Conservation (phyloP, 2,329 filamentous ascomycete species). For the Raffaelea ambrosiae region DNA sequence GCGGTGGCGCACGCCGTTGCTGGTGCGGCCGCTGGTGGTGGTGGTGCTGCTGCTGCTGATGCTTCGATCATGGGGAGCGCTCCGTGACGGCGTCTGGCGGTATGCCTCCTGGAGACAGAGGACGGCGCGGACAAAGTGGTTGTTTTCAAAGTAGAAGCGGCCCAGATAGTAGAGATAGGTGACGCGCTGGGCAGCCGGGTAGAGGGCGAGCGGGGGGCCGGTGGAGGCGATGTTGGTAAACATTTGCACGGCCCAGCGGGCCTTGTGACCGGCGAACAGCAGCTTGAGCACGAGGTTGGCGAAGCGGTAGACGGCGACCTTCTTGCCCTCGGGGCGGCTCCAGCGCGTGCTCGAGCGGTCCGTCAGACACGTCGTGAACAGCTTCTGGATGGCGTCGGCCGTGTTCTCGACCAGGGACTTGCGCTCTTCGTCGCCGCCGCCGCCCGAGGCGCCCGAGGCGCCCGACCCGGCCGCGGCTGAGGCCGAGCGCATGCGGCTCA, state of each 20-base stretch:
- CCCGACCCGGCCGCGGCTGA: conserved; percentile 19
- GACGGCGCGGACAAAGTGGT: conserved; percentile 70
- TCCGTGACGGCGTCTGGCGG: conserved; percentile 53
- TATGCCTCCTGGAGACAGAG: conserved; percentile 73
- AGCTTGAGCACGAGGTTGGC: conserved; percentile 86
- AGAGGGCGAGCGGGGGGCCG: conserved; percentile 71
- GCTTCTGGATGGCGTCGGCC: conserved; percentile 81
- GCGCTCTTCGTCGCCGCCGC: conserved; percentile 56
- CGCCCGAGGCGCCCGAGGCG: conserved; percentile 43
- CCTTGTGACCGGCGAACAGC: conserved; percentile 76
- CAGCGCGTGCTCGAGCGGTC: conserved; percentile 63
- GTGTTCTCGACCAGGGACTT: conserved; percentile 79
- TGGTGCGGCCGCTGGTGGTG: too few species aligned
- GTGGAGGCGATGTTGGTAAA: conserved; percentile 81
- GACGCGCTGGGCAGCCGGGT: conserved; percentile 78
- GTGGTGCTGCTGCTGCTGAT: too few species aligned
- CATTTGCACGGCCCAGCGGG: conserved; percentile 75
- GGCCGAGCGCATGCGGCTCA: conserved; percentile 44
- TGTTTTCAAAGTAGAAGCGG: conserved; percentile 78
- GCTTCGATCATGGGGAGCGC: too few species aligned
- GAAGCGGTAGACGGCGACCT: conserved; percentile 81
- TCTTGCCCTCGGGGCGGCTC: conserved; percentile 71
- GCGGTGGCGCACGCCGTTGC: conserved; percentile 56
- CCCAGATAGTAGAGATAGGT: conserved; percentile 94
- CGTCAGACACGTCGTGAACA: conserved; percentile 82